Conservation (phyloP, 2,329 filamentous ascomycete genomes). For the Fusarium citri region DNA sequence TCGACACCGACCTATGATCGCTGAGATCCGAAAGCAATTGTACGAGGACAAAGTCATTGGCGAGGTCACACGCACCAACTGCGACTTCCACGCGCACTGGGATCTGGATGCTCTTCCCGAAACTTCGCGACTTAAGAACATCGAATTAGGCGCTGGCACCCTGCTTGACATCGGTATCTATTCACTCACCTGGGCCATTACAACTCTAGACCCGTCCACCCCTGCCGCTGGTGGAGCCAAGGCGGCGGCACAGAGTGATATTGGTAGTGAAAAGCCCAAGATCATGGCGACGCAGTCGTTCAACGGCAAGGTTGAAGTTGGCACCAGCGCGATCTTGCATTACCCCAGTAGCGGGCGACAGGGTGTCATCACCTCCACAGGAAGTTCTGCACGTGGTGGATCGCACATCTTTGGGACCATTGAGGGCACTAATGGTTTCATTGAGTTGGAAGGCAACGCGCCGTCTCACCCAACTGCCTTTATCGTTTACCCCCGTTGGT, state of each 20-base stretch:
- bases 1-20: conserved; percentile 50
- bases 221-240: neutral
- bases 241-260: neutral
- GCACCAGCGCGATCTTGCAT: neutral
- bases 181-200: conserved; percentile 40
- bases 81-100: neutral
- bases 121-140: neutral
- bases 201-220: neutral
- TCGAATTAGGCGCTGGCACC: neutral
- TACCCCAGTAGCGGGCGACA: neutral
- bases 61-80: neutral
- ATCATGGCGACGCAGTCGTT: neutral
- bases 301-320: neutral
- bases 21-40: conserved; percentile 19
- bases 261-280: neutral
- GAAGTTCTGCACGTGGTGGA: neutral
- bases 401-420: neutral
- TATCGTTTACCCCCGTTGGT: neutral
- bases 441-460: neutral
- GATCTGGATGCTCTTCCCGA: neutral
- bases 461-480: neutral
- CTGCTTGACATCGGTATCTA: conserved; percentile 37
- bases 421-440: neutral
- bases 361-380: neutral
- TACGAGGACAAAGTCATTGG: conserved; percentile 60